Percentiles rank a stretch among this genome's conserved stretches.
Evolutionary conservation across 805 yeast genomes (phyloP).

Genomic region (Wickerhamomyces chambardii): DNA sequence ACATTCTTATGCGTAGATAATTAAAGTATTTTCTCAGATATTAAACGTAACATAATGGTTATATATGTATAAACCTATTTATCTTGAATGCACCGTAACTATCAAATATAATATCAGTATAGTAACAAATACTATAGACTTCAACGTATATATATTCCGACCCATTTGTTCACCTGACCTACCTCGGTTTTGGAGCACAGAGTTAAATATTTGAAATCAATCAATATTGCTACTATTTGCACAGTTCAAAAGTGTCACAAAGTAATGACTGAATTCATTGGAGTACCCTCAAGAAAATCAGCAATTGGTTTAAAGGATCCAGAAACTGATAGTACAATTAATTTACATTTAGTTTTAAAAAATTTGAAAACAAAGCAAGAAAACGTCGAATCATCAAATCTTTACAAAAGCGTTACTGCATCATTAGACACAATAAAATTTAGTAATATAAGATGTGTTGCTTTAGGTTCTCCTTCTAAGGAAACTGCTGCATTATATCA

Average conservation of each 20-base stretch:
- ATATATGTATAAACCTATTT: no score
- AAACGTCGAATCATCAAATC: slow-evolving; percentile 15
- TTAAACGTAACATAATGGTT: no score
- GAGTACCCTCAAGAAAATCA: background rate
- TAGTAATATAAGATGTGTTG: slow-evolving; percentile 49
- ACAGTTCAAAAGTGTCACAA: background rate
- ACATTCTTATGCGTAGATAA: no score
- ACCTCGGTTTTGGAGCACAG: no score
- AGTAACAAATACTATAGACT: no score
- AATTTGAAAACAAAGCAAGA: slow-evolving; percentile 10
- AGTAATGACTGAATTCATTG: background rate
- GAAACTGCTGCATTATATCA: slow-evolving; percentile 59
- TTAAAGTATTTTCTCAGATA: no score
- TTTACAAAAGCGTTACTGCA: slow-evolving; percentile 18
- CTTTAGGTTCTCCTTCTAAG: slow-evolving; percentile 58
- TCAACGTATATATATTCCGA: no score
- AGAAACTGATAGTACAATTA: background rate
- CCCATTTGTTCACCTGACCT: no score
- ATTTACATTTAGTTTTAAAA: slow-evolving; percentile 1
- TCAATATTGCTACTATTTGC: no score
- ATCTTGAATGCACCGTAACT: no score
- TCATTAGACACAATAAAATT: slow-evolving; percentile 9
- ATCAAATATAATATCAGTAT: no score
- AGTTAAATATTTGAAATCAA: no score
- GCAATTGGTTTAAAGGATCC: background rate